Evolutionary conservation across 352 stramenopile genomes (phyloP).

Genomic region (Pythium scleroteichum): DNA sequence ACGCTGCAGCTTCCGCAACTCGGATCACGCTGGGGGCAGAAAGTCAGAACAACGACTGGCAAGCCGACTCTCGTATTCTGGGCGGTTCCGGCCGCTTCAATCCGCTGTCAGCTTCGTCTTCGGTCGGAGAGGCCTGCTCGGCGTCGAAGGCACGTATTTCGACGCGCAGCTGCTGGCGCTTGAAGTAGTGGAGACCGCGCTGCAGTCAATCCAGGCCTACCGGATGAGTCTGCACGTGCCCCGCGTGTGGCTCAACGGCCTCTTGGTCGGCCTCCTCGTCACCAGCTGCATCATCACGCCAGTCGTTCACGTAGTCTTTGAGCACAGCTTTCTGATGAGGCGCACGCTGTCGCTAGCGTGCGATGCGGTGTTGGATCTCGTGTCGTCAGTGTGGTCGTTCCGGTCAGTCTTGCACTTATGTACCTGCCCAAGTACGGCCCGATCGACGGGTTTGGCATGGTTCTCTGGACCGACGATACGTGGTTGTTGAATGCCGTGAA

Average conservation of each 20-base stretch:
- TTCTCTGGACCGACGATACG: constrained; percentile 9
- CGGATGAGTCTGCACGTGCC: constrained; percentile 14
- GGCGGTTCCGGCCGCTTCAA: neutral
- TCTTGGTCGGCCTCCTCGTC: constrained; percentile 13
- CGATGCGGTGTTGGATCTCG: constrained; percentile 13
- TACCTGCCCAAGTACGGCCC: constrained; percentile 6
- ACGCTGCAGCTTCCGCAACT: neutral
- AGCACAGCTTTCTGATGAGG: neutral
- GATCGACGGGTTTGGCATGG: neutral
- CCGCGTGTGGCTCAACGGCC: constrained; percentile 16
- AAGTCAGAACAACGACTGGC: neutral
- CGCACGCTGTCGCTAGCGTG: constrained; percentile 2
- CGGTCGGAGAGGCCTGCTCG: constrained; percentile 6
- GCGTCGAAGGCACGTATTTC: constrained; percentile 20
- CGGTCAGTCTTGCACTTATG: neutral
- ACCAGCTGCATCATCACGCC: constrained; percentile 13
- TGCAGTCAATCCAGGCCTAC: constrained; percentile 22
- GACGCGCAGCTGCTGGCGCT: constrained; percentile 2
- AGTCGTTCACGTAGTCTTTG: neutral
- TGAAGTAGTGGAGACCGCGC: constrained; percentile 6
- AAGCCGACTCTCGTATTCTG: too few species aligned
- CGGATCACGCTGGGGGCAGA: neutral
- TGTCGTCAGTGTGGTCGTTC: constrained; percentile 17
- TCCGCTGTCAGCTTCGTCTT: neutral
- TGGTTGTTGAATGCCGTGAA: constrained; percentile 15